Evolutionary conservation across 2,329 filamentous ascomycete species (phyloP).

Genomic region (Penicillium sp.): DNA sequence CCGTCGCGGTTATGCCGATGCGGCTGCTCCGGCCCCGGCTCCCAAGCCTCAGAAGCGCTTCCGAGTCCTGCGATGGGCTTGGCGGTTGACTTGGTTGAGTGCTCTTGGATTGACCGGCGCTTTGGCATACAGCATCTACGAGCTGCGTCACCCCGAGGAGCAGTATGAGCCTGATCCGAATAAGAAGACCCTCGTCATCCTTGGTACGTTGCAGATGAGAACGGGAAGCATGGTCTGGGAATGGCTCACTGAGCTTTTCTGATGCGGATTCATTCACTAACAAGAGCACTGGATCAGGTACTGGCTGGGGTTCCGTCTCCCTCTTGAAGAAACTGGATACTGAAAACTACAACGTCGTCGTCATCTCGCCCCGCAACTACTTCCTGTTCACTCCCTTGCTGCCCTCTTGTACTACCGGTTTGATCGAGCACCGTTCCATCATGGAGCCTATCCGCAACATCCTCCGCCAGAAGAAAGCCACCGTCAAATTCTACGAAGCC

Average conservation of each 20-base stretch:
- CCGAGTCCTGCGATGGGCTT: slow-evolving; percentile 68
- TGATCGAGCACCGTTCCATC: slow-evolving; percentile 97
- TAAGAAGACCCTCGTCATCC: slow-evolving; percentile 95
- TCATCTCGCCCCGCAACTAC: slow-evolving; percentile 97
- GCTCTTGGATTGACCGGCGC: slow-evolving; percentile 63
- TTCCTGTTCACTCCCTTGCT: slow-evolving; percentile 98
- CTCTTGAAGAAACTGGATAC: slow-evolving; percentile 98
- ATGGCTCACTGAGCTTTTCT: too few species aligned
- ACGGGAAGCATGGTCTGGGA: not conserved
- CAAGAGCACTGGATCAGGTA: slow-evolving; percentile 54
- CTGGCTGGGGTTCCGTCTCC: slow-evolving; percentile 93
- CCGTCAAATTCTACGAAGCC: slow-evolving; percentile 96
- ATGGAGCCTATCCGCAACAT: slow-evolving; percentile 99
- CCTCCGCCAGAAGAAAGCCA: slow-evolving; percentile 85
- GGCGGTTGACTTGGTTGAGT: slow-evolving; percentile 75
- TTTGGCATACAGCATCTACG: slow-evolving; percentile 74
- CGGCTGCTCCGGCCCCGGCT: slow-evolving; percentile 25
- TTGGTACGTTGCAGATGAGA: slow-evolving; percentile 56
- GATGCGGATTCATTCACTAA: slow-evolving; percentile 9
- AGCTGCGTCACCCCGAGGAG: slow-evolving; percentile 71
- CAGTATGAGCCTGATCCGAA: slow-evolving; percentile 72
- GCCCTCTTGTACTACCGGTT: slow-evolving; percentile 93
- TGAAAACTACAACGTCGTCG: slow-evolving; percentile 97
- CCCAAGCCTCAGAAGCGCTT: slow-evolving; percentile 55
- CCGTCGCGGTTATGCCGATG: slow-evolving; percentile 49